Evolutionary conservation across 169 alveolate genomes (phyloP), one percentile per base, ranked within the genome.

Genomic region (Plasmodium cynomolgi): DNA sequence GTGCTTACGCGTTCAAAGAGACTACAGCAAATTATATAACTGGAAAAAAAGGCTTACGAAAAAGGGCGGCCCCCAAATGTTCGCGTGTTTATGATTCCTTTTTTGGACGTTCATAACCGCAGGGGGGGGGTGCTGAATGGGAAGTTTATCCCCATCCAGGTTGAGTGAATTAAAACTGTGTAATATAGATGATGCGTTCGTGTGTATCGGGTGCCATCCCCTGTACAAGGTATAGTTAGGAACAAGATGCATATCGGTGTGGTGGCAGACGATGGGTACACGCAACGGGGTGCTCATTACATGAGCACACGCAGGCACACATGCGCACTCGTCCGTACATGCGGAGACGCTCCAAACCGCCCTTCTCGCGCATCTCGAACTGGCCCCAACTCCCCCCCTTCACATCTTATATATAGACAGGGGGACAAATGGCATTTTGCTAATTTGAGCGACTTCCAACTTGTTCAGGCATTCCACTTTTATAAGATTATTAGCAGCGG

Each of bases 391-490:
- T n/a, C 6, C 23, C 62, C 20, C 17, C 4, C 41, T 33, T 50
- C 77, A 90, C 54, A 81, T 34, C 50, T 90, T 90, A 81, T 90
- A 91, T 81, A 91, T 73, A 20, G 95, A 91, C 77, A 91, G 44
- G 33, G 95, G 95, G 26, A 91, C 95, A 50, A 91, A 91, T 15
- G 95, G 95, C 95, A 91, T 72, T 82, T 91, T 91, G 8, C 85
- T 82, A 31, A 91, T 91, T 82, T 91, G 84, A 29, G 95, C 95
- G 5, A 3, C 26, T 68, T 81, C 92, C 81, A 81, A 91, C 58
- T 82, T 91, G 77, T 91, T 68, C 71, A 72, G 17, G 23, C 84
- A 68, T 31, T 91, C 81, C 3, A 91, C 95, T 23, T 91, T 81
- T 29, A 91, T 47, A 8, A n/a, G 37, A 34, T 81, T 91, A 41